These are phyloP conservation scores for Batrachochytrium dendrobatidis DNA, from an alignment of 371 early-diverging fungal genomes.

Conservation along the genomic window DNA sequence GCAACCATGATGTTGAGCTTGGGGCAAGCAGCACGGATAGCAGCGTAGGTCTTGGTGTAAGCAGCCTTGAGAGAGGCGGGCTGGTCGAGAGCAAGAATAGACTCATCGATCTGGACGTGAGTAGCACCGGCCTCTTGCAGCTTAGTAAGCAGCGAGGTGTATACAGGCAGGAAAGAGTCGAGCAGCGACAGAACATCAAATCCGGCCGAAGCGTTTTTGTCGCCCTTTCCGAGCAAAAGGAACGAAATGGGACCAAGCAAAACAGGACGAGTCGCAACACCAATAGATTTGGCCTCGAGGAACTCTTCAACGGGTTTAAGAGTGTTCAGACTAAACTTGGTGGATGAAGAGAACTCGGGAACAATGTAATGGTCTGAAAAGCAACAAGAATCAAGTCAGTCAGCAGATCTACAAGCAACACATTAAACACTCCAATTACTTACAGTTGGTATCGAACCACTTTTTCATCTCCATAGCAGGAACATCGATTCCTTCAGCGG, in stretches of 20 bases:
- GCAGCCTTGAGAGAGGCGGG: conserved; percentile 42
- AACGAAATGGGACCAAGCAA: conserved; percentile 88
- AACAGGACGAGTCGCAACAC: conserved; percentile 86
- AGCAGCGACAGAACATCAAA: conserved; percentile 68
- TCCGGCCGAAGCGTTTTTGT: conserved; percentile 21
- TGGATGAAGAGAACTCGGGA: conserved; percentile 74
- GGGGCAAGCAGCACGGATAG: conserved; percentile 37
- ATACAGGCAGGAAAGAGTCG: conserved; percentile 67
- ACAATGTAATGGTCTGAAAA: conserved; percentile 65
- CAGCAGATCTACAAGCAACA: not conserved
- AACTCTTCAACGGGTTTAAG: conserved; percentile 76
- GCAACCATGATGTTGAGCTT: conserved; percentile 70
- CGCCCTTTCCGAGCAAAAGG: conserved; percentile 70
- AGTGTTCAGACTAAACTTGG: conserved; percentile 61
- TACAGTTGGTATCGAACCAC: conserved; percentile 92
- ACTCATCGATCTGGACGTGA: conserved; percentile 88
- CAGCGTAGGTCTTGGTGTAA: conserved; percentile 57
- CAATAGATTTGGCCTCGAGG: conserved; percentile 85
- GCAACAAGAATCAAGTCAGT: conserved; percentile 4
- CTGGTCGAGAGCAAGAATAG: conserved; percentile 73
- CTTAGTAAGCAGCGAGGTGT: conserved; percentile 65
- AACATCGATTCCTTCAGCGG: conserved; percentile 71
- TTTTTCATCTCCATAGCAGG: conserved; percentile 87
- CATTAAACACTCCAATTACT: not conserved
- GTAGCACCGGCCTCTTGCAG: conserved; percentile 81